A percentile compares a stretch with the other conserved stretches of the same genome.
These are phyloP conservation scores for Colletotrichum theobromicola DNA, from an alignment of 2,329 filamentous ascomycete species.

Conservation along the genomic window DNA sequence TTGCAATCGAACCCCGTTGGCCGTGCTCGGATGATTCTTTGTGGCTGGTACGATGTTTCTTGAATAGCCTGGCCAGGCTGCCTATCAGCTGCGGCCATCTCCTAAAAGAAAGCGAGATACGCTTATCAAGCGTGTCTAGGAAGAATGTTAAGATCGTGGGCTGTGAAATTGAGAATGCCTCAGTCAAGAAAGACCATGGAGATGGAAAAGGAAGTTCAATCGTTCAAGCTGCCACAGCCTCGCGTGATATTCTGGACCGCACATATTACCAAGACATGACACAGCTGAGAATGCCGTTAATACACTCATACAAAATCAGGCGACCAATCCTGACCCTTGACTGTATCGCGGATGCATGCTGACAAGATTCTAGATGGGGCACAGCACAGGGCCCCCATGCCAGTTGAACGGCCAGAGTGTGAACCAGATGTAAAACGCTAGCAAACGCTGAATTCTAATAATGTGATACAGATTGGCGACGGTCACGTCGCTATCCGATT, in stretches of 20 bases:
- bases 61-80: background rate
- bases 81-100: background rate
- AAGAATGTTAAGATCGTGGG: too few species aligned
- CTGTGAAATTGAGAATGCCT: background rate
- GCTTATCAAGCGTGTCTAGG: background rate
- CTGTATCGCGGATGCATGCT: background rate
- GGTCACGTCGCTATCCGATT: background rate
- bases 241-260: background rate
- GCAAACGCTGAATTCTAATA: background rate
- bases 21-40: background rate
- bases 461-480: too few species aligned
- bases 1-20: background rate
- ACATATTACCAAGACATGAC: background rate
- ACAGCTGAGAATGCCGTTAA: background rate
- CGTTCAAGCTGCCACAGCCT: background rate
- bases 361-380: background rate
- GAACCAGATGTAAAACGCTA: accelerated
- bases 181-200: background rate
- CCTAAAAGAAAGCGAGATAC: background rate
- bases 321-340: background rate
- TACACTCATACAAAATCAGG: background rate
- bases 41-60: background rate
- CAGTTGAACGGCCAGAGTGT: background rate
- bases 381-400: background rate
- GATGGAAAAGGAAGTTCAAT: background rate